Conservation (phyloP, 2,329 filamentous ascomycete genomes). For the Leptographium galeiforme region DNA sequence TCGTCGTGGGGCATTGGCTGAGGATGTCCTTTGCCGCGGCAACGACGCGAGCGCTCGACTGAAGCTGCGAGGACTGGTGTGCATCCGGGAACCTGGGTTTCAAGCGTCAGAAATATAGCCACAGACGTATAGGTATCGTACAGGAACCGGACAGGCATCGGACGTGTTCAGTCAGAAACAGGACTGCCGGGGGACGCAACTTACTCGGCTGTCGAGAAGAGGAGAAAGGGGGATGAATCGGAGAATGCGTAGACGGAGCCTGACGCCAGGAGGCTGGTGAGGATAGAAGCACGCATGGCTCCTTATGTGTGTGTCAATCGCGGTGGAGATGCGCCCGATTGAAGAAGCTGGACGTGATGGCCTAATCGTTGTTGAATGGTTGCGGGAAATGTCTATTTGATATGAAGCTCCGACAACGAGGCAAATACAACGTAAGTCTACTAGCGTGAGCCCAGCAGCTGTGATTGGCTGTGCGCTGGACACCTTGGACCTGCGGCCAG, state of each 20-base stretch:
- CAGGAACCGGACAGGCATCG: too few relatives aligned
- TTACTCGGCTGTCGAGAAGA: constrained; percentile 77
- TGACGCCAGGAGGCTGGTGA: constrained; percentile 38
- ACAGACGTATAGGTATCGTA: not conserved
- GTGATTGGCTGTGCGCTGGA: not conserved
- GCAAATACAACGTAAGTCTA: not conserved
- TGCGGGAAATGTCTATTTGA: not conserved
- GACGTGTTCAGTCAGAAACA: not conserved
- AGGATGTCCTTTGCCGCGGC: constrained; percentile 38
- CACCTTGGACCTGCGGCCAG: not conserved
- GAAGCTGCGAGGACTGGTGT: constrained; percentile 28
- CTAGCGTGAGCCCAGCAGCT: not conserved
- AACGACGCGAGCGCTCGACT: constrained; percentile 32
- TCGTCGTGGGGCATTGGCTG: constrained; percentile 54
- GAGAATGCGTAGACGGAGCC: constrained; percentile 58
- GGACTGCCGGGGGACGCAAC: constrained; percentile 16
- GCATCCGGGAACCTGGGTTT: constrained; percentile 17
- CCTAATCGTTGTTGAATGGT: not conserved
- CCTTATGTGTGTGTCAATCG: not conserved
- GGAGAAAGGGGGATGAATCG: constrained; percentile 78
- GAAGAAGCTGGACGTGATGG: not conserved
- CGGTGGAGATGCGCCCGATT: not conserved
- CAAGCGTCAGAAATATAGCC: not conserved
- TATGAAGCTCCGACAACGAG: not conserved
- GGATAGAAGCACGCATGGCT: constrained; percentile 40